These are phyloP conservation scores for Amanita phalloides DNA, from an alignment of 768 basidiomycete species.

Conservation along the genomic window DNA sequence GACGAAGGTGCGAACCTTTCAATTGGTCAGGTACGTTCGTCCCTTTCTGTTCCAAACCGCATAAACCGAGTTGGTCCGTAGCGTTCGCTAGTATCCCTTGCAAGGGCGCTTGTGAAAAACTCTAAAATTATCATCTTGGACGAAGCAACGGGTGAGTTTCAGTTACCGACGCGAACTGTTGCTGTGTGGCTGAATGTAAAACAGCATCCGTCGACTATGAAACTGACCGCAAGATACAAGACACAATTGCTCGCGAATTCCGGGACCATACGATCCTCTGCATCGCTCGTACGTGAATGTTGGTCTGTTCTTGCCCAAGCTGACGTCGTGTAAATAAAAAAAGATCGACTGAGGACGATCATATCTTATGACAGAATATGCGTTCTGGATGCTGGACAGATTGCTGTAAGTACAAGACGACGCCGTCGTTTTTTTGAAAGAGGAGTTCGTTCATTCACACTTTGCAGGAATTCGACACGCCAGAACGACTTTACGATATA, in stretches of 20 bases:
- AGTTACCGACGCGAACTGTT: neutral
- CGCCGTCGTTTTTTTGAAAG: neutral
- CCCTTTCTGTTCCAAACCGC: slow-evolving; percentile 8
- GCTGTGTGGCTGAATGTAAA: slow-evolving; percentile 1
- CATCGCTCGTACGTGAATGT: slow-evolving; percentile 60
- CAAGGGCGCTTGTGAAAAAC: slow-evolving; percentile 82
- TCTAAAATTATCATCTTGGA: slow-evolving; percentile 80
- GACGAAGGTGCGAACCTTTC: slow-evolving; percentile 82
- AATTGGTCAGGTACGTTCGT: slow-evolving; percentile 43
- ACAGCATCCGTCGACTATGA: slow-evolving; percentile 81
- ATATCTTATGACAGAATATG: slow-evolving; percentile 83
- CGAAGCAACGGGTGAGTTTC: slow-evolving; percentile 62
- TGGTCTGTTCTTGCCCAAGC: no score
- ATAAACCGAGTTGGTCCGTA: slow-evolving; percentile 15
- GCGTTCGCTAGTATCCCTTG: slow-evolving; percentile 79
- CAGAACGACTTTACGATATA: slow-evolving; percentile 47
- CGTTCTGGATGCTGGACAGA: slow-evolving; percentile 73
- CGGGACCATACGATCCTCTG: slow-evolving; percentile 75
- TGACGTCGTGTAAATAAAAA: neutral
- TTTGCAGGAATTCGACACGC: slow-evolving; percentile 71
- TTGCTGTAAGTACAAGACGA: slow-evolving; percentile 40
- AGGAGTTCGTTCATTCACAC: neutral
- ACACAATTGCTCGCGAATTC: slow-evolving; percentile 82
- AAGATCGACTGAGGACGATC: slow-evolving; percentile 80
- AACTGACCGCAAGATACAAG: slow-evolving; percentile 85